Evolutionary conservation across 768 basidiomycete species (phyloP), one percentile per base, ranked within the genome.

Genomic region (Lactarius quietus): DNA sequence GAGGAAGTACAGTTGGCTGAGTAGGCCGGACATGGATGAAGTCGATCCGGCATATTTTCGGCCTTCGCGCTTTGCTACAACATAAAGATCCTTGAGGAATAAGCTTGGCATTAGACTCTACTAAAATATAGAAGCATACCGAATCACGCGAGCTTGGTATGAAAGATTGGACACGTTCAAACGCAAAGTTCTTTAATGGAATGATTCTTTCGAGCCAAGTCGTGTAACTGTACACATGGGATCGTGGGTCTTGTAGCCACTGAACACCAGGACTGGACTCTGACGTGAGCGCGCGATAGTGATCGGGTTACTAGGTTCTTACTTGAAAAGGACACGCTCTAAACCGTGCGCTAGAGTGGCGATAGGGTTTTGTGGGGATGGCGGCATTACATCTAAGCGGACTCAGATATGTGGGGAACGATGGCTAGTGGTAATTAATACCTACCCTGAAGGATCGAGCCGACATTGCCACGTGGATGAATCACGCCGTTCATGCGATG

Each of bases 1-100:
- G 20, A 94, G 80, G 72, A 93, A 93, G 73, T 97, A 98, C 20
- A 96, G 85, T 56, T 98, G 94, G 52, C 85, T 81, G 51, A 97
- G 80, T 71, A 95, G 85, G 39, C 90, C 87, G 0, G 93, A 88
- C 59, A 97, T 75, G 1, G 93, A 94, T 9, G 94, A 96, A 0
- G 95, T 98, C 3, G 93, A 95, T 4, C 95, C 96, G 2, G 84
- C 84, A 73, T 91, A 97, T 31, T 71, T 78, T 51, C 83, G 82
- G 0, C 81, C 75, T 65, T 91, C 80, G 51, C 77, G 74, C 68
- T 82, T 79, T 1, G 90, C 89, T 17, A 96, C 76, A 12, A 72
- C 70, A 66, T 80, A 79, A 12, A 96, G 76, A 63, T 92, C 89
- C 89, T 94, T 61, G 5, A 29, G 12, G 33, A 20, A 56, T n/a